These are phyloP conservation scores for Yarrowia alimentaria DNA, from an alignment of 805 yeast genomes.

Conservation along the genomic window DNA sequence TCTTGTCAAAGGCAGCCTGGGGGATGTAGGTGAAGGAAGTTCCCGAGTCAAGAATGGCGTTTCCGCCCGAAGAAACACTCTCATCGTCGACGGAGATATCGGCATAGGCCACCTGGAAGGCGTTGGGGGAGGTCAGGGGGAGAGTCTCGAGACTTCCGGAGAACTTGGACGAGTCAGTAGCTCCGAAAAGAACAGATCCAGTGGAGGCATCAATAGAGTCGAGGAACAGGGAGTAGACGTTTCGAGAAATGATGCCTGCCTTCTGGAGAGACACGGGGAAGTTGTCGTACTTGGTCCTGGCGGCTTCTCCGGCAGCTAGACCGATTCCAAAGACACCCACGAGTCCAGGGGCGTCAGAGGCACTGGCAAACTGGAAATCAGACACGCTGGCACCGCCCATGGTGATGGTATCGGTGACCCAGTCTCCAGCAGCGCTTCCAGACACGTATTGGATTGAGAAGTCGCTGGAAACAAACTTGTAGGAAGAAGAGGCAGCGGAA, in stretches of 20 bases:
- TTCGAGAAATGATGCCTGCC: slow-evolving; percentile 42
- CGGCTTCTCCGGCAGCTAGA: slow-evolving; percentile 30
- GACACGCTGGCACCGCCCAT: slow-evolving; percentile 50
- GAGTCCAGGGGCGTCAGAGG: slow-evolving; percentile 14
- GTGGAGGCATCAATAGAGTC: slow-evolving; percentile 35
- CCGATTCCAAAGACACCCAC: slow-evolving; percentile 33
- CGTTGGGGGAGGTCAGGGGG: slow-evolving; percentile 1
- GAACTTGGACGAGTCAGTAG: slow-evolving; percentile 45
- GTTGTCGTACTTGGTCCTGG: slow-evolving; percentile 31
- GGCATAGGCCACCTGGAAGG: slow-evolving; percentile 6
- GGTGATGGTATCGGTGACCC: slow-evolving; percentile 60
- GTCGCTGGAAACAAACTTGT: slow-evolving; percentile 32
- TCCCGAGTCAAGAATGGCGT: slow-evolving; percentile 57
- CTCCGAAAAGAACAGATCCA: slow-evolving; percentile 46
- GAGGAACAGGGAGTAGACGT: slow-evolving; percentile 47
- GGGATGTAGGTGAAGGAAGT: slow-evolving; percentile 55
- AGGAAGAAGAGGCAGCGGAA: slow-evolving; percentile 32
- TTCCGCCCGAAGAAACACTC: slow-evolving; percentile 28
- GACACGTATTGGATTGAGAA: slow-evolving; percentile 41
- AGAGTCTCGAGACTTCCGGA: slow-evolving; percentile 40
- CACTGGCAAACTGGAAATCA: slow-evolving; percentile 30
- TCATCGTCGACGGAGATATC: slow-evolving; percentile 25
- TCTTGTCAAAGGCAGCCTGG: neutral
- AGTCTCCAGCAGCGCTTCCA: slow-evolving; percentile 47
- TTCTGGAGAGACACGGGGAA: slow-evolving; percentile 37